Percentiles rank a stretch among this genome's conserved stretches.
phyloP scores from a whole-genome alignment of 2,329 filamentous ascomycete species.

The Ceratocystis papillata region DNA sequence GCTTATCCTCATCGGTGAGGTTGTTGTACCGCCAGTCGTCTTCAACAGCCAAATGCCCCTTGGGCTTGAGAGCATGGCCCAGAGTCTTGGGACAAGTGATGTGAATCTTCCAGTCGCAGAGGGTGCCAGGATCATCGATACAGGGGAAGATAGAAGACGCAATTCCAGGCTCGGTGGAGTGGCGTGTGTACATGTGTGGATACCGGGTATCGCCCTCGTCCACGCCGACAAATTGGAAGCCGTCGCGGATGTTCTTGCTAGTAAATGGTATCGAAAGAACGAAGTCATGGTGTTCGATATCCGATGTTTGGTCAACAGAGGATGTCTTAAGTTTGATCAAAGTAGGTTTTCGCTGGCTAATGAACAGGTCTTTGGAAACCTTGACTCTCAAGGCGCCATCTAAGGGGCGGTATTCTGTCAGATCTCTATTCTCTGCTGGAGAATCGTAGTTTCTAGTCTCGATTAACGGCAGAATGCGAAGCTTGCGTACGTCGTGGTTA shows the following conservation, averaged over 20 bases:
- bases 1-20: constrained; percentile 66
- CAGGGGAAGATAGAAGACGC: constrained; percentile 87
- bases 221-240: constrained; percentile 81
- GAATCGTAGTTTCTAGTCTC: constrained; percentile 44
- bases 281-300: constrained; percentile 34
- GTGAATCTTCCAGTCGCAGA: constrained; percentile 78
- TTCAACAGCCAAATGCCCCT: constrained; percentile 29
- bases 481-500: constrained; percentile 64
- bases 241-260: constrained; percentile 66
- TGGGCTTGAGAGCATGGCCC: constrained; percentile 54
- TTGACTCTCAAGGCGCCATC: constrained; percentile 41
- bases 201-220: constrained; percentile 70
- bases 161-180: constrained; percentile 64
- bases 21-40: constrained; percentile 29
- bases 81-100: constrained; percentile 78
- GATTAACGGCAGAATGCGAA: constrained; percentile 49
- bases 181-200: constrained; percentile 83
- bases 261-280: constrained; percentile 61
- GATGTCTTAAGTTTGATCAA: constrained; percentile 41
- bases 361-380: constrained; percentile 25
- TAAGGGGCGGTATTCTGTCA: constrained; percentile 45
- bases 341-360: constrained; percentile 32
- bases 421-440: constrained; percentile 45
- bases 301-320: constrained; percentile 31
- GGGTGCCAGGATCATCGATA: constrained; percentile 70